Conservation (phyloP, 2,329 filamentous ascomycete species). For the Aspergillus hortae region DNA sequence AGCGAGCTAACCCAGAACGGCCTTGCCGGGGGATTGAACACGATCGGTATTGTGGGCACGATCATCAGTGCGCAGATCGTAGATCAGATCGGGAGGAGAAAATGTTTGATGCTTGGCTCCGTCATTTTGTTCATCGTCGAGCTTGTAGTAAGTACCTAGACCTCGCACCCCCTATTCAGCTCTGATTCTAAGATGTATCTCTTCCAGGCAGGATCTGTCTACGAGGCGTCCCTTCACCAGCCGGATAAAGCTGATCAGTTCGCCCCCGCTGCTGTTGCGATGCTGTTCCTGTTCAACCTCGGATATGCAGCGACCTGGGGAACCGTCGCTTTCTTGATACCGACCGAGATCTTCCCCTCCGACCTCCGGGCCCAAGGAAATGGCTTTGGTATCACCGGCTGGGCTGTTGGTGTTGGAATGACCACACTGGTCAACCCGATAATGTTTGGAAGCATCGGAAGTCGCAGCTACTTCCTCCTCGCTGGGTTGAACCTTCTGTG, state of each 20-base stretch:
- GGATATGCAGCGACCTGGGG: slow-evolving; percentile 51
- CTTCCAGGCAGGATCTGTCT: slow-evolving; percentile 40
- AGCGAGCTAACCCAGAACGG: slow-evolving; percentile 42
- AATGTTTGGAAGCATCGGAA: slow-evolving; percentile 48
- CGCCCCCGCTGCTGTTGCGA: slow-evolving; percentile 46
- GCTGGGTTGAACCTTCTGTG: slow-evolving; percentile 50
- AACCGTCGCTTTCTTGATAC: slow-evolving; percentile 50
- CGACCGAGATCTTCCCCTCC: slow-evolving; percentile 56
- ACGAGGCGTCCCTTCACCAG: slow-evolving; percentile 39
- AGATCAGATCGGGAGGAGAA: slow-evolving; percentile 42
- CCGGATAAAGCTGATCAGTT: slow-evolving; percentile 34
- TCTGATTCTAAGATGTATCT: slow-evolving; percentile 29
- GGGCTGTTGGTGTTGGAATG: slow-evolving; percentile 57
- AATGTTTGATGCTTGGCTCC: no score
- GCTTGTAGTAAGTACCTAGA: no score
- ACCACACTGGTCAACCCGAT: slow-evolving; percentile 51
- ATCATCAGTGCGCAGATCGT: slow-evolving; percentile 51
- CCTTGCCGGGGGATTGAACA: slow-evolving; percentile 51
- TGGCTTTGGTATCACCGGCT: slow-evolving; percentile 57
- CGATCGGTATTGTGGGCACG: slow-evolving; percentile 51
- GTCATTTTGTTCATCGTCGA: no score
- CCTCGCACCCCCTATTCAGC: slow-evolving; percentile 22
- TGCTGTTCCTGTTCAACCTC: slow-evolving; percentile 45
- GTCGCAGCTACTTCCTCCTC: slow-evolving; percentile 52
- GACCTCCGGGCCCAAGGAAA: slow-evolving; percentile 58